Percentiles rank a stretch among this genome's conserved stretches.
Conservation (phyloP, 345 rosid genomes). For the Populus alba region DNA sequence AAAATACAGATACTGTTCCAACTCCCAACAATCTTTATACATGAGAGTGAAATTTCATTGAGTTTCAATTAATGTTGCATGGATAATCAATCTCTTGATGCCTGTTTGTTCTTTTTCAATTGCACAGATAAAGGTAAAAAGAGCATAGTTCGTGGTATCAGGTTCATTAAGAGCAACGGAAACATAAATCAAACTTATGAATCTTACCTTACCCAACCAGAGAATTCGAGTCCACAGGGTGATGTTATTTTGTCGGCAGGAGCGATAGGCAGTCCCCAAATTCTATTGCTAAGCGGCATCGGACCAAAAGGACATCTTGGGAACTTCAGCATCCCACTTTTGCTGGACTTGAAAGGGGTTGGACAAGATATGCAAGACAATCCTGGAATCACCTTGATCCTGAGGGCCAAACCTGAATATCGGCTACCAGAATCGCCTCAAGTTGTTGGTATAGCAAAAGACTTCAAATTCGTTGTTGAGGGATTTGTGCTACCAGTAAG, state of each 20-base stretch:
- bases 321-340: slow-evolving; percentile 42
- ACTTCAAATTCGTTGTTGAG: slow-evolving; percentile 52
- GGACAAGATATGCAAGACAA: slow-evolving; percentile 63
- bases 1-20: not conserved
- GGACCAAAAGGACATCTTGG: slow-evolving; percentile 54
- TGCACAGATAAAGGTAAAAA: slow-evolving; percentile 37
- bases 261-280: slow-evolving; percentile 72
- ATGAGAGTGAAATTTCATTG: no score
- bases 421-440: slow-evolving; percentile 64
- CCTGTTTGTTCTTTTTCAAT: not conserved
- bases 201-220: slow-evolving; percentile 46
- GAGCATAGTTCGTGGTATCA: slow-evolving; percentile 47
- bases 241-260: slow-evolving; percentile 77
- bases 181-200: slow-evolving; percentile 38
- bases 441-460: slow-evolving; percentile 56
- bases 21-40: no score
- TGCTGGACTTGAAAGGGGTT: slow-evolving; percentile 37
- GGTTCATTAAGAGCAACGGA: slow-evolving; percentile 56
- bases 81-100: not conserved
- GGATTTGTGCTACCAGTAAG: slow-evolving; percentile 46
- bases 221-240: slow-evolving; percentile 28
- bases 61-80: not conserved
- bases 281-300: slow-evolving; percentile 64
- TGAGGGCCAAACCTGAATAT: slow-evolving; percentile 36
- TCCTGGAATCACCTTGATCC: slow-evolving; percentile 49